A percentile compares a stretch with the other conserved stretches of the same genome.
Conservation (phyloP, 257 asterid genomes). For the Capsicum pubescens region DNA sequence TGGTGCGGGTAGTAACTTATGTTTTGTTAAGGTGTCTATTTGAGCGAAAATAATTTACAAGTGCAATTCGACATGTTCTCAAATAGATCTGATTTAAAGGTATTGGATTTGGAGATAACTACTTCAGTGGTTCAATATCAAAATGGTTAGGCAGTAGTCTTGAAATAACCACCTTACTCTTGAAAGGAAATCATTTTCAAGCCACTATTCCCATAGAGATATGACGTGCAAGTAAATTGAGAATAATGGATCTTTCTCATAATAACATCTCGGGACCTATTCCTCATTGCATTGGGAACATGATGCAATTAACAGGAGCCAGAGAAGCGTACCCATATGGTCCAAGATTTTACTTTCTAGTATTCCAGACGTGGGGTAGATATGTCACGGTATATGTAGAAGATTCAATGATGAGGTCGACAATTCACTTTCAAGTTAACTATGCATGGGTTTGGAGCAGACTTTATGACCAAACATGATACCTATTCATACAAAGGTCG, state of each 20-base stretch:
- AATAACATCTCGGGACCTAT: not conserved
- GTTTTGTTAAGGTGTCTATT: no score
- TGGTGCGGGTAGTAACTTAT: no score
- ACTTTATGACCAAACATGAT: slow-evolving; percentile 4
- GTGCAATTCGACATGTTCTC: no score
- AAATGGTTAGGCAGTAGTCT: not conserved
- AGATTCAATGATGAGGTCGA: no score
- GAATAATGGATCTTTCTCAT: not conserved
- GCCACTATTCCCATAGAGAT: not conserved
- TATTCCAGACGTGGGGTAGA: not conserved
- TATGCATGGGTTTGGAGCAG: not conserved
- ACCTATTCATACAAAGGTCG: not conserved
- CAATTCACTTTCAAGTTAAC: not conserved
- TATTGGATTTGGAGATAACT: no score
- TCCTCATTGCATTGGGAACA: not conserved
- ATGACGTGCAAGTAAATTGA: not conserved
- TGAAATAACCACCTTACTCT: not conserved
- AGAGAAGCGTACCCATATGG: not conserved
- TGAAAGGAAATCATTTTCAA: slow-evolving; percentile 22
- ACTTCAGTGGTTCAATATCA: no score
- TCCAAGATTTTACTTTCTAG: not conserved
- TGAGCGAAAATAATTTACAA: no score
- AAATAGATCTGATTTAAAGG: no score
- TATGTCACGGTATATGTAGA: not conserved
- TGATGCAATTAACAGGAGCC: not conserved